phyloP scores from a whole-genome alignment of 2,329 filamentous ascomycete species.

The Colletotrichum tamarilloi region DNA sequence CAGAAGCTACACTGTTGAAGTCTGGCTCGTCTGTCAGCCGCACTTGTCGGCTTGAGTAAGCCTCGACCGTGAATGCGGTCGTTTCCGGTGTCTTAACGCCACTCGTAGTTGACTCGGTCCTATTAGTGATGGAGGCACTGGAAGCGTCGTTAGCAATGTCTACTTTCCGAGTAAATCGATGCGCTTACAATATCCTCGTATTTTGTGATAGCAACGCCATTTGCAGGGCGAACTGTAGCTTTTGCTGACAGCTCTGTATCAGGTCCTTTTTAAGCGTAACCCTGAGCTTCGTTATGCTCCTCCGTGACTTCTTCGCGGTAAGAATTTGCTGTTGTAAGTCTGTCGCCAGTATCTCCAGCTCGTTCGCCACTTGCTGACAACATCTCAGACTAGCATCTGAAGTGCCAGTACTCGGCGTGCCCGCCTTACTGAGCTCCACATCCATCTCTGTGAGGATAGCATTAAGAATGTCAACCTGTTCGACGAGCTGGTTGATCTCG shows the following conservation, averaged over 20 bases:
- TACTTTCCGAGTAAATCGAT: rapidly evolving
- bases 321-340: constrained; percentile 3
- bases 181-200: not conserved
- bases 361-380: constrained; percentile 2
- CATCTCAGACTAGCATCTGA: not conserved
- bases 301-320: not conserved
- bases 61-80: no score
- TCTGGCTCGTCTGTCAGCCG: no score
- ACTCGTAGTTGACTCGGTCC: no score
- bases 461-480: not conserved
- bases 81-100: rapidly evolving
- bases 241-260: not conserved
- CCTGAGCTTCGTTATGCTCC: constrained; percentile 18
- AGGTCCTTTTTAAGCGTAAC: constrained; percentile 19
- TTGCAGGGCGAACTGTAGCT: not conserved
- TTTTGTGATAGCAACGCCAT: not conserved
- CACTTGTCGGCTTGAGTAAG: not conserved
- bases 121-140: not conserved
- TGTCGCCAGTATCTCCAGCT: not conserved
- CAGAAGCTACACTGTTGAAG: not conserved
- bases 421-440: not conserved
- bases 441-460: constrained; percentile 4
- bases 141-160: not conserved
- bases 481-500: constrained; percentile 6
- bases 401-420: not conserved